Base-by-base conservation (phyloP, 1,284 basidiomycete species). In the Abortiporus biennis region DNA sequence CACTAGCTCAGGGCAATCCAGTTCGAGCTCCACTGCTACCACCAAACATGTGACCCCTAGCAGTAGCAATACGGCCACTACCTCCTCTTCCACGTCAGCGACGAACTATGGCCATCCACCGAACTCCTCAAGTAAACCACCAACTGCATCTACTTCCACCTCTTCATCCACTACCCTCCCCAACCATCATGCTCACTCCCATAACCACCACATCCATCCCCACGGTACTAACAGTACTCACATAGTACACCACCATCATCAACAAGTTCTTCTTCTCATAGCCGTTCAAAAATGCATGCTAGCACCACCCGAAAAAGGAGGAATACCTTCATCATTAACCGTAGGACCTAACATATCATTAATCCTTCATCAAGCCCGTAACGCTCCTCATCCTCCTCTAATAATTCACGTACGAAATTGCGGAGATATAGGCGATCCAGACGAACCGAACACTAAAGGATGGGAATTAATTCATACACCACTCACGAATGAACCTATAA, bases 391-490 rank as follows among this genome's bases (percentile, higher is more conserved):
- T 0, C 68, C 70, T 4, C 79, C 80, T 6, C 68, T 72, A 16
- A 80, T 84, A 61, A 66, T 83, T 43, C 80, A 83, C 57, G 68
- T 83, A 45, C 77, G 80, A 43, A 82, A 84, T 54, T 66, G 53
- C 19, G 81, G 80, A 36, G 78, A 76, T 48, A 52, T 54, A 1
- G 71, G 77, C 39, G 79, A 83, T n/a, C 57, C 70, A 2, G 80
- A 82, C 59, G 75, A 77, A 54, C 69, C 65, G 0, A 49, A 65
- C 45, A 62, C 71, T 0, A 55, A 65, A 3, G 76, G 78, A 4
- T 83, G 79, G 79, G 58, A 73, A 50, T 74, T 84, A 53, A 67
- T 71, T 25, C 72, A 76, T 56, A 51, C 62, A 6, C 72, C 75
- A 1, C 66, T 66, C 9, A 55, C 68, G 0, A 54, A 63, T 49